phyloP scores from a whole-genome alignment of 2,329 filamentous ascomycete genomes.

The Xylaria sp. region DNA sequence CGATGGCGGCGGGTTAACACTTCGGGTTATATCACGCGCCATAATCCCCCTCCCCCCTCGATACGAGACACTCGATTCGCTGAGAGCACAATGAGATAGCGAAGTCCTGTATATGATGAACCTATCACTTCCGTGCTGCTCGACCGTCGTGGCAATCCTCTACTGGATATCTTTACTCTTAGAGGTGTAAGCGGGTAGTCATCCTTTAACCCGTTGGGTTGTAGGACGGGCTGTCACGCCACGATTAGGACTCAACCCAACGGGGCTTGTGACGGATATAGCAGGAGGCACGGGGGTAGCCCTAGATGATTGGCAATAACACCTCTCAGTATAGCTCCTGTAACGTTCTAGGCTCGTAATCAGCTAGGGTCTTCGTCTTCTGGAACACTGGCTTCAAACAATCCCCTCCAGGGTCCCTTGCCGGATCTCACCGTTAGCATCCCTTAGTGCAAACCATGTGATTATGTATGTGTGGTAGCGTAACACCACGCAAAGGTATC shows the following conservation, averaged over 20 bases:
- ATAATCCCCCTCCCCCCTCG: background rate
- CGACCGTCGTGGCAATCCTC: background rate
- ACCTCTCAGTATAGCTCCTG: conserved; percentile 5
- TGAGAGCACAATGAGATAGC: background rate
- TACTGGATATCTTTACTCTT: background rate
- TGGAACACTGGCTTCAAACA: conserved; percentile 21
- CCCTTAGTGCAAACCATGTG: background rate
- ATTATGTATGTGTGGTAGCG: background rate
- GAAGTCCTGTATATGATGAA: background rate
- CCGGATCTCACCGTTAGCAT: background rate
- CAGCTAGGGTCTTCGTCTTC: conserved; percentile 20
- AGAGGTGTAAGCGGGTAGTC: background rate
- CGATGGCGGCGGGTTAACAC: conserved; percentile 2
- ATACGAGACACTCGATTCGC: background rate
- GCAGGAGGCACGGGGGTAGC: conserved; percentile 11
- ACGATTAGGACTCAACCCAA: background rate
- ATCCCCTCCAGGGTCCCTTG: conserved; percentile 24
- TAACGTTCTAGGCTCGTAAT: conserved; percentile 22
- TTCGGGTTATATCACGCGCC: background rate
- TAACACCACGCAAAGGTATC: background rate
- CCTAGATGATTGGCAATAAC: conserved; percentile 14
- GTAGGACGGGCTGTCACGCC: background rate
- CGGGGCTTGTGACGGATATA: conserved; percentile 17
- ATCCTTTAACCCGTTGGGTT: background rate
- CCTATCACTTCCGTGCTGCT: background rate